These are phyloP conservation scores for Adenanthera pavonina DNA, from an alignment of 306 rosid species.

Conservation along the genomic window DNA sequence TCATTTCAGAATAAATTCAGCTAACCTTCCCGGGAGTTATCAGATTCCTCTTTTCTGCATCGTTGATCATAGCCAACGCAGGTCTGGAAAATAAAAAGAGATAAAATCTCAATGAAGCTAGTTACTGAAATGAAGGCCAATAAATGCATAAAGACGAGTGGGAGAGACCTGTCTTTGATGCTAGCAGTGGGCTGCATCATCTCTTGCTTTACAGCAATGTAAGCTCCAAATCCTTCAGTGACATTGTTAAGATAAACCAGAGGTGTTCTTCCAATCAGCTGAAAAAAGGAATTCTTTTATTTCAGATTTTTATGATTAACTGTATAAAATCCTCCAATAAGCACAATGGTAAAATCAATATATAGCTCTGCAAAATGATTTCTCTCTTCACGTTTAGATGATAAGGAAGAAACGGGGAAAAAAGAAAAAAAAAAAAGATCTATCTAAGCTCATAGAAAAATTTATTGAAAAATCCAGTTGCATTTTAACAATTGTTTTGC, in stretches of 20 bases:
- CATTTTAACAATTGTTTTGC: too few relatives aligned
- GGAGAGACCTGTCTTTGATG: constrained; percentile 87
- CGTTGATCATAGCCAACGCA: constrained; percentile 50
- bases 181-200: constrained; percentile 98
- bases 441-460: too few relatives aligned
- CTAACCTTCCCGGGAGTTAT: constrained; percentile 56
- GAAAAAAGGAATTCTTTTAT: constrained; percentile 30
- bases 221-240: constrained; percentile 92
- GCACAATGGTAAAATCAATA: background rate
- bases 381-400: background rate
- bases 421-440: too few relatives aligned
- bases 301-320: background rate
- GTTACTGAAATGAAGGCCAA: background rate
- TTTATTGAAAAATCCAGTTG: too few relatives aligned
- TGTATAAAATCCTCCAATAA: background rate
- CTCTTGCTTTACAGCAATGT: constrained; percentile 95
- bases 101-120: constrained; percentile 8
- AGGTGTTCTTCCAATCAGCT: constrained; percentile 95
- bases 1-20: constrained; percentile 1
- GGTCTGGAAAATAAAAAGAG: constrained; percentile 42
- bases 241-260: constrained; percentile 92
- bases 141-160: constrained; percentile 11
- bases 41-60: constrained; percentile 54
- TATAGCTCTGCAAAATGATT: background rate
- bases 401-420: background rate